Evolutionary conservation across 805 yeast genomes (phyloP).

Genomic region (Saturnispora besseyi): DNA sequence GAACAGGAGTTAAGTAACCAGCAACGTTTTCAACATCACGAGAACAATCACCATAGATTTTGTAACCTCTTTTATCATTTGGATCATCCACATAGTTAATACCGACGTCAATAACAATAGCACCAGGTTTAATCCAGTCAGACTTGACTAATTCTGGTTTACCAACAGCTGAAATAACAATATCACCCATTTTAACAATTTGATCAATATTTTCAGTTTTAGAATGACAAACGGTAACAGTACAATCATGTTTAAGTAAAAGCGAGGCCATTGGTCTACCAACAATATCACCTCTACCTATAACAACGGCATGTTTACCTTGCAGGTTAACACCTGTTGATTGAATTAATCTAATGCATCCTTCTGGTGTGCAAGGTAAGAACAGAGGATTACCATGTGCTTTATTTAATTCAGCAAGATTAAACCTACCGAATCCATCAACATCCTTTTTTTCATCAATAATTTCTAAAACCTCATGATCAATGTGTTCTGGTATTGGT

Average conservation of each 20-base stretch:
- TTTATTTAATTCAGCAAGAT: slow-evolving; percentile 69
- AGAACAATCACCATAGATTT: slow-evolving; percentile 74
- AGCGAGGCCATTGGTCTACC: slow-evolving; percentile 73
- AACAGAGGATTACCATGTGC: slow-evolving; percentile 63
- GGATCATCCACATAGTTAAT: slow-evolving; percentile 66
- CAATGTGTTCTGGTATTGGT: slow-evolving; percentile 64
- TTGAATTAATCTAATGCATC: slow-evolving; percentile 57
- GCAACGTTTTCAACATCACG: slow-evolving; percentile 50
- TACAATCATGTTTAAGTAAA: slow-evolving; percentile 62
- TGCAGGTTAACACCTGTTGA: slow-evolving; percentile 44
- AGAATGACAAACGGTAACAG: slow-evolving; percentile 70
- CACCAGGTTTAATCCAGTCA: slow-evolving; percentile 61
- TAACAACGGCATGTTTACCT: slow-evolving; percentile 72
- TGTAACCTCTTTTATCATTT: slow-evolving; percentile 57
- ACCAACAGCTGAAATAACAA: slow-evolving; percentile 74
- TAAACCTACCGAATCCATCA: slow-evolving; percentile 74
- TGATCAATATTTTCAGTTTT: slow-evolving; percentile 42
- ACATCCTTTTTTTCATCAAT: slow-evolving; percentile 49
- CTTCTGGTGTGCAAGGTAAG: slow-evolving; percentile 81
- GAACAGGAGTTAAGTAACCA: slow-evolving; percentile 72
- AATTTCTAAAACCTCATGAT: slow-evolving; percentile 48
- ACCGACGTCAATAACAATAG: slow-evolving; percentile 75
- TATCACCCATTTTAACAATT: slow-evolving; percentile 54
- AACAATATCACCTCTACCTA: slow-evolving; percentile 81
- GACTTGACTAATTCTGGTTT: slow-evolving; percentile 61